Conservation (phyloP, 208 protist species). For the Trypanosoma melophagium region DNA sequence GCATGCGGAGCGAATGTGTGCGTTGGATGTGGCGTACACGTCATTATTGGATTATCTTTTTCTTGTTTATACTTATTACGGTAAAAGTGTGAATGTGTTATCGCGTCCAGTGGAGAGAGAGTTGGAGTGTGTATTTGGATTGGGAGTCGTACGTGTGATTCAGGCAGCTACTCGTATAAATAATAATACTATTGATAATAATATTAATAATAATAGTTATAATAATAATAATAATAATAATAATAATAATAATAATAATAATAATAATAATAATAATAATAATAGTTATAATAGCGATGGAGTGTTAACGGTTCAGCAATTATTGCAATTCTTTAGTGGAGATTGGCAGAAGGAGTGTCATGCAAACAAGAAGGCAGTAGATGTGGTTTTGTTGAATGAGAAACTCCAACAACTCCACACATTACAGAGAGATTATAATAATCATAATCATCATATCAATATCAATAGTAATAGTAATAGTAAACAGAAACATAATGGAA, state of each 20-base stretch:
- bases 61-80: background rate
- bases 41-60: slow-evolving; percentile 32
- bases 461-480: background rate
- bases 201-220: background rate
- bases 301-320: slow-evolving; percentile 7
- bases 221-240: background rate
- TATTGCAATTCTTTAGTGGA: slow-evolving; percentile 26
- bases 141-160: slow-evolving; percentile 11
- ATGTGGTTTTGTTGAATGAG: background rate
- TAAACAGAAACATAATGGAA: background rate
- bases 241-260: background rate
- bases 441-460: background rate
- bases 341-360: slow-evolving; percentile 4
- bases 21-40: slow-evolving; percentile 34
- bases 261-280: background rate
- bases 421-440: background rate
- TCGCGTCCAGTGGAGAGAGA: slow-evolving; percentile 14
- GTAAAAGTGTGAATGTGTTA: slow-evolving; percentile 11
- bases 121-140: slow-evolving; percentile 26
- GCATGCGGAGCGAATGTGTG: slow-evolving; percentile 30
- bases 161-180: background rate
- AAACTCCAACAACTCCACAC: background rate
- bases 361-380: background rate
- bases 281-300: background rate
- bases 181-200: background rate